phyloP scores from a whole-genome alignment of 495 filamentous ascomycete species.

The Xylaria sp. region DNA sequence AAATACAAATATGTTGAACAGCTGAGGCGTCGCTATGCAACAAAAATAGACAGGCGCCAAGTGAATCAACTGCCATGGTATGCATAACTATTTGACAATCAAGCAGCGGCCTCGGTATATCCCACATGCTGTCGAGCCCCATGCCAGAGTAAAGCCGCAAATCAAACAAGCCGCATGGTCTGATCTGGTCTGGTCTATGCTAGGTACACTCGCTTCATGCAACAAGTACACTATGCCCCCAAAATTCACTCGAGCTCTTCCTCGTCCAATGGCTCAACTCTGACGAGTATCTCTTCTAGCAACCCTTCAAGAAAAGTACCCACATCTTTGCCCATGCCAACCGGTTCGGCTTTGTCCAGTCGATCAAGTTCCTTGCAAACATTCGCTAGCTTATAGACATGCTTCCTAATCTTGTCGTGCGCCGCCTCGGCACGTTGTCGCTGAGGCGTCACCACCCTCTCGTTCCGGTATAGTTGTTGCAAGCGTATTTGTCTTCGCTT shows the following conservation, averaged over 20 bases:
- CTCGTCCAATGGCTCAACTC: conserved; percentile 85
- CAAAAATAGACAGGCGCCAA: neutral
- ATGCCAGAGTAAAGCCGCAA: neutral
- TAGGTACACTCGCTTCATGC: neutral
- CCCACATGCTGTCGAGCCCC: neutral
- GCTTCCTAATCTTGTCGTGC: conserved; percentile 79
- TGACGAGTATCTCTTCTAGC: conserved; percentile 91
- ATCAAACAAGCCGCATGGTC: conserved; percentile 4
- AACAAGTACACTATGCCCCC: neutral
- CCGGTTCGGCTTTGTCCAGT: conserved; percentile 79
- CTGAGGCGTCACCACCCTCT: conserved; percentile 53
- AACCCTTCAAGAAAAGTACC: conserved; percentile 87
- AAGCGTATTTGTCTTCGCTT: conserved; percentile 75
- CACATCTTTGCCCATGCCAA: conserved; percentile 91
- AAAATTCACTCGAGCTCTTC: conserved; percentile 50
- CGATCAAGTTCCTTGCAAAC: conserved; percentile 87
- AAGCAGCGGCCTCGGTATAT: neutral
- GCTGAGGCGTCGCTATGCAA: neutral
- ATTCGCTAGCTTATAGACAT: conserved; percentile 76
- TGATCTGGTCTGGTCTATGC: conserved; percentile 14
- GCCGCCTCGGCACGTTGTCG: conserved; percentile 72
- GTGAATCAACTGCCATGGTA: neutral
- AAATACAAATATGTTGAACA: conserved; percentile 10
- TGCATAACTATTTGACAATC: neutral
- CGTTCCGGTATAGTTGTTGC: conserved; percentile 58